These are phyloP conservation scores for Agastache rugosa DNA, from an alignment of 257 asterid genomes.

Conservation along the genomic window DNA sequence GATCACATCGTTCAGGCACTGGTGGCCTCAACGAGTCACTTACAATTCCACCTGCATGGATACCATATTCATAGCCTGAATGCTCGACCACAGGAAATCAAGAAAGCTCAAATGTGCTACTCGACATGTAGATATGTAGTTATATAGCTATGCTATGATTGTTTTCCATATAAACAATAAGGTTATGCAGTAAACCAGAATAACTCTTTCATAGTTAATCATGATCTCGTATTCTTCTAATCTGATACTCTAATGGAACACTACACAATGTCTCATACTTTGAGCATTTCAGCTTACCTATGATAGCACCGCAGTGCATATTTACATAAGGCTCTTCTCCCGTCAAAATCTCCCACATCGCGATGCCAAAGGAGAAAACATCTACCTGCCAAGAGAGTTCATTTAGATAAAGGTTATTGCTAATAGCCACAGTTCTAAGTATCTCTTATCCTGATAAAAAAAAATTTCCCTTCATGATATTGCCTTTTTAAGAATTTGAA, in stretches of 20 bases:
- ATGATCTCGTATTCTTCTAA: not conserved
- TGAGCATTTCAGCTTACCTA: constrained; percentile 51
- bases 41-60: constrained; percentile 80
- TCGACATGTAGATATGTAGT: constrained; percentile 1
- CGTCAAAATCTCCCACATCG: constrained; percentile 88
- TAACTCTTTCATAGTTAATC: not conserved
- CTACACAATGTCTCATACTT: not conserved
- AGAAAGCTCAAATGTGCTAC: not conserved
- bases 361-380: constrained; percentile 83
- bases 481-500: not conserved
- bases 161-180: not conserved
- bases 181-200: not conserved
- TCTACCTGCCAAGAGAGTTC: constrained; percentile 63
- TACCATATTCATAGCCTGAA: constrained; percentile 38
- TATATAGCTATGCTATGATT: not conserved
- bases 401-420: not conserved
- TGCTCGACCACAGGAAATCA: not conserved
- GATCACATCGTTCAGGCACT: constrained; percentile 79
- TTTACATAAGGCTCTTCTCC: constrained; percentile 87
- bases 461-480: not conserved
- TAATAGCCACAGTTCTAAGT: not conserved
- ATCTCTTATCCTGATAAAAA: not conserved
- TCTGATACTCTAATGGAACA: not conserved
- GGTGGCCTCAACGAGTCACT: constrained; percentile 84
- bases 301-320: constrained; percentile 91